Percentiles rank a stretch among this genome's conserved stretches.
phyloP scores from a whole-genome alignment of 2,329 filamentous ascomycete species.

The Aspergillus latus region DNA sequence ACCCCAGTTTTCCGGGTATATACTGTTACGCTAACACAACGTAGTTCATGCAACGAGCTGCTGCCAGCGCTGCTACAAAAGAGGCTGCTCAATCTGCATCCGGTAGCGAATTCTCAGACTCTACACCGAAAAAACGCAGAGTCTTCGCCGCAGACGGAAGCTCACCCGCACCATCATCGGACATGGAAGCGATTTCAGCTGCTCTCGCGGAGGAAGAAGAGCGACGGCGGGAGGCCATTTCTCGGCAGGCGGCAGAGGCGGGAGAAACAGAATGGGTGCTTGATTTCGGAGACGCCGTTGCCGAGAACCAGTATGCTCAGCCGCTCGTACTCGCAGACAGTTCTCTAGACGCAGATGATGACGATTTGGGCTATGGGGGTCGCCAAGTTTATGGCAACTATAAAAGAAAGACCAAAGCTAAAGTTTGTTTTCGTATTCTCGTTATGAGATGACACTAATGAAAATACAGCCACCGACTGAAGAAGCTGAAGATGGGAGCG shows the following conservation, averaged over 20 bases:
- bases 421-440: conserved; percentile 22
- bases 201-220: conserved; percentile 44
- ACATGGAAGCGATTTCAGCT: conserved; percentile 42
- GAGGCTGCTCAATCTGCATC: conserved; percentile 45
- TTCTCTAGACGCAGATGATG: conserved; percentile 36
- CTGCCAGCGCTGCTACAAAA: conserved; percentile 55
- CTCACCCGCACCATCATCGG: conserved; percentile 31
- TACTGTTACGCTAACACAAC: conserved; percentile 1
- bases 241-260: conserved; percentile 43
- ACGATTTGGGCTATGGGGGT: conserved; percentile 31
- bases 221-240: conserved; percentile 41
- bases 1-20: neutral
- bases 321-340: conserved; percentile 34
- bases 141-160: conserved; percentile 27
- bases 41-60: conserved; percentile 87
- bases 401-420: conserved; percentile 34
- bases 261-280: conserved; percentile 48
- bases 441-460: neutral
- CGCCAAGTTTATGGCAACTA: conserved; percentile 42
- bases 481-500: conserved; percentile 15
- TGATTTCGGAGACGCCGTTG: conserved; percentile 29
- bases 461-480: conserved; percentile 14
- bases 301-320: conserved; percentile 18
- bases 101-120: conserved; percentile 47
- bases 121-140: conserved; percentile 39